Percentiles rank a stretch among this genome's conserved stretches.
Evolutionary conservation across 768 basidiomycete species (phyloP).

Genomic region (Lactarius pseudohatsudake): DNA sequence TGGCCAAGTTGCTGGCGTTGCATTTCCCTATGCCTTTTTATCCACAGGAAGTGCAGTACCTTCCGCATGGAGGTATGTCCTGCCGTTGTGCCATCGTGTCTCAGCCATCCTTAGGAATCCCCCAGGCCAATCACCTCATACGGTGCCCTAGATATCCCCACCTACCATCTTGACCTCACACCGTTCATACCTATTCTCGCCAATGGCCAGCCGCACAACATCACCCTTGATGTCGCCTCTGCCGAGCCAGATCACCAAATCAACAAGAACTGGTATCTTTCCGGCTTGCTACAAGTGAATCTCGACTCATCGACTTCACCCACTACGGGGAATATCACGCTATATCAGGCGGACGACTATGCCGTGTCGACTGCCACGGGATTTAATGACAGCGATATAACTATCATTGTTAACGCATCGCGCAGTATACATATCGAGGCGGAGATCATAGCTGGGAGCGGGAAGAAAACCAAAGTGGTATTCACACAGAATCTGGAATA

Average conservation of each 20-base stretch:
- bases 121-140: conserved; percentile 53
- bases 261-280: conserved; percentile 76
- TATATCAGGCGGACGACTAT: conserved; percentile 58
- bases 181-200: neutral
- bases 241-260: conserved; percentile 63
- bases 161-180: neutral
- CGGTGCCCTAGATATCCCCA: neutral
- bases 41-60: neutral
- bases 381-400: conserved; percentile 39
- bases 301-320: conserved; percentile 60
- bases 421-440: conserved; percentile 40
- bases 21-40: conserved; percentile 49
- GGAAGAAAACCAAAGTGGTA: conserved; percentile 48
- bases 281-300: conserved; percentile 64
- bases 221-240: conserved; percentile 72
- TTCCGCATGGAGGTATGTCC: conserved; percentile 53
- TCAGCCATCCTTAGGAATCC: neutral
- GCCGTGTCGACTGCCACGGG: conserved; percentile 48
- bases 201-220: conserved; percentile 49
- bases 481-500: conserved; percentile 62
- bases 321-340: conserved; percentile 67
- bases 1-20: conserved; percentile 52
- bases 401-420: neutral
- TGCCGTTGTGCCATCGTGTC: neutral
- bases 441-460: conserved; percentile 77